Percentiles rank a stretch among this genome's conserved stretches.
Evolutionary conservation across 306 rosid genomes (phyloP).

Genomic region (Cucumis sativus): Cucumber_9930_V3 NC_026658.2:7829501-7830000

Average conservation of each 20-base stretch:
- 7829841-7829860: background rate
- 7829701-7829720: background rate
- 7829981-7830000: conserved; percentile 62
- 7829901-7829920: conserved; percentile 59
- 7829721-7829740: background rate
- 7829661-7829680: background rate
- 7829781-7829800: background rate
- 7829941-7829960: conserved; percentile 76
- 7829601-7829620: background rate
- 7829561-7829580: too few relatives aligned
- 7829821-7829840: background rate
- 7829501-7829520: background rate
- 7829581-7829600: background rate
- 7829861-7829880: background rate
- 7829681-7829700: background rate
- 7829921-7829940: conserved; percentile 44
- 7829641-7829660: background rate
- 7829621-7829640: background rate
- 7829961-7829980: conserved; percentile 94
- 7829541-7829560: background rate
- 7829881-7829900: background rate
- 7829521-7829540: background rate
- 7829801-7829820: background rate
- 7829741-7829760: background rate
- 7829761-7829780: background rate